Percentiles rank a stretch among this genome's conserved stretches.
These are phyloP conservation scores for Botrytis fragariae DNA, from an alignment of 2,329 filamentous ascomycete species.

Conservation along the genomic window DNA sequence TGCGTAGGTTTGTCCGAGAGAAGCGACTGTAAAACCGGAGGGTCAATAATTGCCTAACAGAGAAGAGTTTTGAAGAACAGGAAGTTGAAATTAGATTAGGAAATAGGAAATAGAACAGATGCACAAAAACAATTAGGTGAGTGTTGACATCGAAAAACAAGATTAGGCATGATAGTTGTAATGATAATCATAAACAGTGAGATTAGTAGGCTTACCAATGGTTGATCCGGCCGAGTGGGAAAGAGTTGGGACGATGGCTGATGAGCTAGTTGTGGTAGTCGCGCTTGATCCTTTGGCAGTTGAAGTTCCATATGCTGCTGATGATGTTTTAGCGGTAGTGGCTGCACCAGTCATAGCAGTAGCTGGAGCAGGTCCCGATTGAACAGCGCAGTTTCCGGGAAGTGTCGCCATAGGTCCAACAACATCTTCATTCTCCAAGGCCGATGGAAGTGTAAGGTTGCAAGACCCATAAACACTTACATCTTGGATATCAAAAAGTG, in stretches of 20 bases:
- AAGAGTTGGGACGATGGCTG: conserved; percentile 32
- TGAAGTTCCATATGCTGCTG: conserved; percentile 12
- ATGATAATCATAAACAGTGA: neutral
- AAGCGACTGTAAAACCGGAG: neutral
- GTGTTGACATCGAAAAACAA: neutral
- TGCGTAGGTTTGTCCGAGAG: conserved; percentile 26
- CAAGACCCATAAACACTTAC: conserved; percentile 57
- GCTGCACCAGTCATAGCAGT: neutral
- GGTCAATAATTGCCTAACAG: neutral
- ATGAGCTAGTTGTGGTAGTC: neutral
- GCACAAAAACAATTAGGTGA: neutral
- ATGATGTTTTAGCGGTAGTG: conserved; percentile 18
- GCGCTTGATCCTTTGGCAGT: neutral
- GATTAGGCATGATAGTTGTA: neutral
- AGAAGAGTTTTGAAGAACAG: neutral
- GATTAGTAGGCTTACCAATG: conserved; percentile 11
- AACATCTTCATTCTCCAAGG: conserved; percentile 59
- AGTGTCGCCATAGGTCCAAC: conserved; percentile 52
- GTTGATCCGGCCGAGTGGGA: conserved; percentile 33
- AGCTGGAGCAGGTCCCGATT: conserved; percentile 45
- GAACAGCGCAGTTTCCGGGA: conserved; percentile 60
- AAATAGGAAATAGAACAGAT: neutral
- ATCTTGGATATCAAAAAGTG: conserved; percentile 63
- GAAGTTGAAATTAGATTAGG: neutral
- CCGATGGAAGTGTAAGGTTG: conserved; percentile 58